Percentiles rank a stretch among this genome's conserved stretches.
Conservation (phyloP, 257 asterid species). For the Nemophila menziesii region DNA sequence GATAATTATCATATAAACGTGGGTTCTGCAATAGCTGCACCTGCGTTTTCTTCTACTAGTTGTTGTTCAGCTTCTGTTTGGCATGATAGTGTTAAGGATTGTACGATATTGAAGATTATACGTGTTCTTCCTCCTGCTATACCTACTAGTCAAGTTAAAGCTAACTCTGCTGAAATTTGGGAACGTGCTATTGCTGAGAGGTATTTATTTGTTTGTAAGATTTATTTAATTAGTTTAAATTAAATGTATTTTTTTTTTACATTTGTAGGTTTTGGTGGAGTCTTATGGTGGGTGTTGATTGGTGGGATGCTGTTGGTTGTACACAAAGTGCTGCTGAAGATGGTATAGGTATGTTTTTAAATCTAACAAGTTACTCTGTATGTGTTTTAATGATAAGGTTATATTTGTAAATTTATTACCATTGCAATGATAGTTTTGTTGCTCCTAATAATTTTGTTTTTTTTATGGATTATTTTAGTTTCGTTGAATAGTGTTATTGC, state of each 20-base stretch:
- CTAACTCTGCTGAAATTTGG: constrained; percentile 78
- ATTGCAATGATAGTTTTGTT: too few relatives aligned
- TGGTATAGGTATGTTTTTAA: constrained; percentile 65
- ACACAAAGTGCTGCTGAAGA: constrained; percentile 99
- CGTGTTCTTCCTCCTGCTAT: constrained; percentile 93
- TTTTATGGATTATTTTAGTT: constrained; percentile 31
- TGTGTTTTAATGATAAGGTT: too few relatives aligned
- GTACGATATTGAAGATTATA: constrained; percentile 70
- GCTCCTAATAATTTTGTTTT: too few relatives aligned
- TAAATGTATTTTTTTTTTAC: constrained; percentile 7
- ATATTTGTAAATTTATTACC: too few relatives aligned
- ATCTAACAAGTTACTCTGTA: too few relatives aligned
- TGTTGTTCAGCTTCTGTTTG: constrained; percentile 99
- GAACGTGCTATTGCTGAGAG: constrained; percentile 99
- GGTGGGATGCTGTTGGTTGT: constrained; percentile 99
- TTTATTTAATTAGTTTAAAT: not conserved
- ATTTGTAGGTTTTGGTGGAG: constrained; percentile 96
- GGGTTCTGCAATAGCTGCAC: constrained; percentile 91
- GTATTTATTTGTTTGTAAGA: too few relatives aligned
- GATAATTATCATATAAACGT: constrained; percentile 78
- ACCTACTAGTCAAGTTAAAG: constrained; percentile 60
- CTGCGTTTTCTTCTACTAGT: constrained; percentile 96
- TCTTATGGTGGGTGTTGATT: constrained; percentile 96
- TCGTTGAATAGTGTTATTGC: constrained; percentile 94
- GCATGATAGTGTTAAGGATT: constrained; percentile 76